Percentiles rank a stretch among this genome's conserved stretches.
Conservation (phyloP, 1,284 basidiomycete genomes). For the Amylostereum areolatum region DNA sequence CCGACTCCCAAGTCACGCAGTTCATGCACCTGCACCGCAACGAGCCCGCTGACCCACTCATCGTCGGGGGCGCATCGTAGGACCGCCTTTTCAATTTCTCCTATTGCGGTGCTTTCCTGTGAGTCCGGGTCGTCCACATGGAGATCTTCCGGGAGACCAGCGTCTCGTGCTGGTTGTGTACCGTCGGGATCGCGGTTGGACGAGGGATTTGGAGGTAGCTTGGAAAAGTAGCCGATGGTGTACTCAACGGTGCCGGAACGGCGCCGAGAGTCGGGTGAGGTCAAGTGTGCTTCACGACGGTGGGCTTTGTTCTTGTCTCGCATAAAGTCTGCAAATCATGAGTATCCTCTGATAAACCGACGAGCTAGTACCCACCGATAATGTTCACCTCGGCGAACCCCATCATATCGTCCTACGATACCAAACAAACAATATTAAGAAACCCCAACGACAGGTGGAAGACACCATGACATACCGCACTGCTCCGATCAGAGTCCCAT, state of each 20-base stretch:
- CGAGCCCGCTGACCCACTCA: conserved; percentile 50
- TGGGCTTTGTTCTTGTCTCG: conserved; percentile 23
- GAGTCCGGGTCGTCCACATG: conserved; percentile 19
- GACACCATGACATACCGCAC: conserved; percentile 27
- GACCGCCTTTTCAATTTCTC: conserved; percentile 39
- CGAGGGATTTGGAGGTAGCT: conserved; percentile 43
- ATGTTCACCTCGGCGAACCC: conserved; percentile 26
- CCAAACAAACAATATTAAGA: too few species aligned
- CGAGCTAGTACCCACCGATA: conserved; percentile 11
- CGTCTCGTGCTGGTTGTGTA: conserved; percentile 21
- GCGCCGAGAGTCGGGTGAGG: conserved; percentile 19
- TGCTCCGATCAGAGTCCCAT: conserved; percentile 68
- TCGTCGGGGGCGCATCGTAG: conserved; percentile 56
- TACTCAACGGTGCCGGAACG: conserved; percentile 29
- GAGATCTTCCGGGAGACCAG: conserved; percentile 28
- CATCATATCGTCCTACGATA: conserved; percentile 28
- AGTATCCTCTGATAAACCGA: not conserved
- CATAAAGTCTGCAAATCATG: conserved; percentile 18
- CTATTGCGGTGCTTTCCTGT: conserved; percentile 24
- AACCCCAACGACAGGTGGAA: not conserved
- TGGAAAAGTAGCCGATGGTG: conserved; percentile 63
- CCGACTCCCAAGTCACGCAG: conserved; percentile 25
- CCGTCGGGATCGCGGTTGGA: conserved; percentile 25
- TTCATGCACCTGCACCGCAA: conserved; percentile 56
- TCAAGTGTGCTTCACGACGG: conserved; percentile 22